Evolutionary conservation across 2,329 filamentous ascomycete genomes (phyloP).

Genomic region (Alternaria sp.): DNA sequence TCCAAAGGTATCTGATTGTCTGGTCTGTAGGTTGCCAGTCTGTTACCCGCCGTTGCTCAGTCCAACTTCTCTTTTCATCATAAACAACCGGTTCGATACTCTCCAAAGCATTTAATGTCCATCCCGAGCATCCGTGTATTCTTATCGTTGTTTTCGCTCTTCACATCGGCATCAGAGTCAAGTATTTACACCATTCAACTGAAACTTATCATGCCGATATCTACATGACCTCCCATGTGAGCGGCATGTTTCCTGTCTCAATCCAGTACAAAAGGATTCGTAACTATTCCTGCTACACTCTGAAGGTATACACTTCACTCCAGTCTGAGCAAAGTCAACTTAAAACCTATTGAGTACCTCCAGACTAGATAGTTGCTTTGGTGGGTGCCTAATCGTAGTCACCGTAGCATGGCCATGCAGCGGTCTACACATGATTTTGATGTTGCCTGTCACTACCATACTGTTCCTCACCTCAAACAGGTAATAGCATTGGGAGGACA

Average conservation of each 20-base stretch:
- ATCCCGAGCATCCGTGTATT: background rate
- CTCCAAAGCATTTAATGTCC: background rate
- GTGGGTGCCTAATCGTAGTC: background rate
- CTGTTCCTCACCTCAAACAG: background rate
- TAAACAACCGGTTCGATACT: background rate
- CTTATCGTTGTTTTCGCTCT: background rate
- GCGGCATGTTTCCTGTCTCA: background rate
- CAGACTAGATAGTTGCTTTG: too few species aligned
- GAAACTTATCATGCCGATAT: background rate
- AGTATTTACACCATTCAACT: fast-evolving
- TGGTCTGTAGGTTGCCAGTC: background rate
- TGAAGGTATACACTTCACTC: background rate
- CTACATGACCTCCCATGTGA: background rate
- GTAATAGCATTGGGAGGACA: background rate
- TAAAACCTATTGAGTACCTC: too few species aligned
- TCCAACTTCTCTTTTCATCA: background rate
- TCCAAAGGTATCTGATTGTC: background rate
- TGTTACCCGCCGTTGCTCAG: background rate
- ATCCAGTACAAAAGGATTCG: too few species aligned
- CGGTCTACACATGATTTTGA: background rate
- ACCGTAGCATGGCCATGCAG: background rate
- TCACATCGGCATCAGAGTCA: background rate
- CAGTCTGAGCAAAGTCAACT: too few species aligned
- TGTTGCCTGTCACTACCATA: background rate
- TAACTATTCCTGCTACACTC: background rate